phyloP scores from a whole-genome alignment of 2,329 filamentous ascomycete genomes.

The Claviceps arundinis region DNA sequence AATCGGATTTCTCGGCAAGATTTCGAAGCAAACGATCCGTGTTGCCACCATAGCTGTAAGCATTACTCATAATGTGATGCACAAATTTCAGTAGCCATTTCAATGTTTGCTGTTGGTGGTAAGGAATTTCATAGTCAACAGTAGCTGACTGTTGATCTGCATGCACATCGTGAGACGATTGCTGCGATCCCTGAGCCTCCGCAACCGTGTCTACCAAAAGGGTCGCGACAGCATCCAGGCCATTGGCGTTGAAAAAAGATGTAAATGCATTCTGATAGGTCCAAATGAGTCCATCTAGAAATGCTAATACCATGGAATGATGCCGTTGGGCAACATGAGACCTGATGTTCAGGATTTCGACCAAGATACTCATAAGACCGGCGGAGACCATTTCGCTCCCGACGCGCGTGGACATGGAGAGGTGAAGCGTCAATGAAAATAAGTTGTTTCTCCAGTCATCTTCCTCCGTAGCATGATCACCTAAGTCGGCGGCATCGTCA shows the following conservation, averaged over 20 bases:
- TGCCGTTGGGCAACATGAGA: conserved; percentile 72
- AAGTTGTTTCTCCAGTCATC: conserved; percentile 86
- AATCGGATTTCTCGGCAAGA: conserved; percentile 79
- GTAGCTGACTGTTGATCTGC: conserved; percentile 58
- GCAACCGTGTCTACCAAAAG: conserved; percentile 69
- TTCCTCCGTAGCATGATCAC: conserved; percentile 49
- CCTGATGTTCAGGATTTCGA: conserved; percentile 75
- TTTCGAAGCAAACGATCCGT: conserved; percentile 86
- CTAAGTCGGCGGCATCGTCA: conserved; percentile 37
- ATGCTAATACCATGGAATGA: conserved; percentile 71
- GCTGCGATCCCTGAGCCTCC: conserved; percentile 52
- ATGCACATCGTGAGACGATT: conserved; percentile 58
- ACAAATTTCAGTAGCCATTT: conserved; percentile 94
- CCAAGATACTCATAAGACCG: conserved; percentile 77
- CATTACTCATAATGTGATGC: conserved; percentile 84
- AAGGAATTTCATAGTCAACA: conserved; percentile 88
- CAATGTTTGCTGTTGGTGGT: conserved; percentile 83
- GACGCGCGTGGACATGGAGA: conserved; percentile 62
- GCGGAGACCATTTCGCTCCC: conserved; percentile 77
- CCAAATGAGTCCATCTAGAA: conserved; percentile 80
- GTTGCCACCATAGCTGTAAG: conserved; percentile 54
- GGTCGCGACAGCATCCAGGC: conserved; percentile 81
- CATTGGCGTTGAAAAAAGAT: conserved; percentile 66
- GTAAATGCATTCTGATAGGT: conserved; percentile 74
- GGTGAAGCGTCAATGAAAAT: conserved; percentile 73